Percentiles rank a stretch among this genome's conserved stretches.
Evolutionary conservation across 78 protist genomes (phyloP).

Genomic region (Dictyostelium capitatum): DNA sequence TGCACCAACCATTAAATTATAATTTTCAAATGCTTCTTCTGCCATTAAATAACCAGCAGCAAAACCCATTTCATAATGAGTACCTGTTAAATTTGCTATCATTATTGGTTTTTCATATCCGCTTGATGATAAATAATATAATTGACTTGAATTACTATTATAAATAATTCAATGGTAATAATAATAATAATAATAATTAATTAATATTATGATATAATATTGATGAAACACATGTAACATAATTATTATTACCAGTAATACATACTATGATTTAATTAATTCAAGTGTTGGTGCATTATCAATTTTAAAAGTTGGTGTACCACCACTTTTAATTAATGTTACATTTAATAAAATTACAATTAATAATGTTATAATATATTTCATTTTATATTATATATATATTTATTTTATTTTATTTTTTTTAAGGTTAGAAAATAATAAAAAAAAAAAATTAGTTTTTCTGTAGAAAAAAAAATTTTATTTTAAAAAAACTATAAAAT

Average conservation of each 20-base stretch:
- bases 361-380: not conserved
- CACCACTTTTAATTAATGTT: not conserved
- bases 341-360: not conserved
- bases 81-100: conserved; percentile 71
- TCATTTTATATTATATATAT: conserved; percentile 1
- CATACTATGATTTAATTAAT: conserved; percentile 53
- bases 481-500: no score
- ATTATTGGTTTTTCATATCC: conserved; percentile 57
- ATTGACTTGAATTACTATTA: conserved; percentile 46
- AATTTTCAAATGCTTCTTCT: conserved; percentile 21
- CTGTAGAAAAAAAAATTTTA: no score
- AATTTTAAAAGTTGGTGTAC: conserved; percentile 53
- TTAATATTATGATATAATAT: not conserved
- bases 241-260: not conserved
- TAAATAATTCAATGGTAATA: not conserved
- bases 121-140: conserved; percentile 6
- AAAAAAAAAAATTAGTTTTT: no score
- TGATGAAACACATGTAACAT: not conserved
- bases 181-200: not conserved
- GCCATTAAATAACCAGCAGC: conserved; percentile 50
- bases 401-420: no score
- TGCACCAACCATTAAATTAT: not conserved
- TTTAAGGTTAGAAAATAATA: no score
- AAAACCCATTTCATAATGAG: conserved; percentile 74
- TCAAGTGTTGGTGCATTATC: conserved; percentile 35